phyloP scores from a whole-genome alignment of 1,284 basidiomycete species.

The Rhodotorula sp. region DNA sequence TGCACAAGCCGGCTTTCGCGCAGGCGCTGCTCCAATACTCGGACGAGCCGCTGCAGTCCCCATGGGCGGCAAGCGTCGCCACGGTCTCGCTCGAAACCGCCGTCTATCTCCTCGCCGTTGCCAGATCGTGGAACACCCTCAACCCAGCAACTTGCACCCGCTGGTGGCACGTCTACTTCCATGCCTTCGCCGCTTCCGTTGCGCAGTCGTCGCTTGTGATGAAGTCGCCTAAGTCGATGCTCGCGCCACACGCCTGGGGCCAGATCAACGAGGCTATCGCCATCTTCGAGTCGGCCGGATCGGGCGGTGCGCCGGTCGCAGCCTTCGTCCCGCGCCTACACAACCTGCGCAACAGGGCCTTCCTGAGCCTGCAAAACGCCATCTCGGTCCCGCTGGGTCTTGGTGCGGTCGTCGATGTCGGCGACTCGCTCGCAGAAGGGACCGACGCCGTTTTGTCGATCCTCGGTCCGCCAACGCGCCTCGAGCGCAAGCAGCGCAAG shows the following conservation, averaged over 20 bases:
- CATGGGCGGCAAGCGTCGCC: conserved; percentile 34
- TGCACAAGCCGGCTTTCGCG: conserved; percentile 41
- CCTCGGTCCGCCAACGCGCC: conserved; percentile 27
- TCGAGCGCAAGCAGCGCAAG: conserved; percentile 18
- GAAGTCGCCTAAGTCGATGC: conserved; percentile 35
- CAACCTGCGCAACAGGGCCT: conserved; percentile 37
- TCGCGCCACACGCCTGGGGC: conserved; percentile 41
- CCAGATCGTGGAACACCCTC: conserved; percentile 29
- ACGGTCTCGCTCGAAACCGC: conserved; percentile 40
- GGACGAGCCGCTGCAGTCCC: conserved; percentile 40
- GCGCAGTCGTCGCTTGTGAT: conserved; percentile 40
- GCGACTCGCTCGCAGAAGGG: conserved; percentile 9
- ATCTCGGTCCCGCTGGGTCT: conserved; percentile 27
- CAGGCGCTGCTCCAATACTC: conserved; percentile 35
- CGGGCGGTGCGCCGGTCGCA: conserved; percentile 35
- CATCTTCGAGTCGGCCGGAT: conserved; percentile 35
- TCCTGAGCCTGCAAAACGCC: conserved; percentile 25
- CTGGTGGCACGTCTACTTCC: conserved; percentile 45
- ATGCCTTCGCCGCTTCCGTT: conserved; percentile 40
- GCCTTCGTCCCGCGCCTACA: conserved; percentile 37
- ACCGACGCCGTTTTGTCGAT: conserved; percentile 25
- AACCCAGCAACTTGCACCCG: conserved; percentile 36
- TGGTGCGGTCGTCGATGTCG: not conserved
- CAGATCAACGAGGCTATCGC: conserved; percentile 36
- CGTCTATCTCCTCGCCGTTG: conserved; percentile 40